Percentiles rank a stretch among this genome's conserved stretches.
Conservation (phyloP, 257 asterid species). For the Apocynum venetum region DNA sequence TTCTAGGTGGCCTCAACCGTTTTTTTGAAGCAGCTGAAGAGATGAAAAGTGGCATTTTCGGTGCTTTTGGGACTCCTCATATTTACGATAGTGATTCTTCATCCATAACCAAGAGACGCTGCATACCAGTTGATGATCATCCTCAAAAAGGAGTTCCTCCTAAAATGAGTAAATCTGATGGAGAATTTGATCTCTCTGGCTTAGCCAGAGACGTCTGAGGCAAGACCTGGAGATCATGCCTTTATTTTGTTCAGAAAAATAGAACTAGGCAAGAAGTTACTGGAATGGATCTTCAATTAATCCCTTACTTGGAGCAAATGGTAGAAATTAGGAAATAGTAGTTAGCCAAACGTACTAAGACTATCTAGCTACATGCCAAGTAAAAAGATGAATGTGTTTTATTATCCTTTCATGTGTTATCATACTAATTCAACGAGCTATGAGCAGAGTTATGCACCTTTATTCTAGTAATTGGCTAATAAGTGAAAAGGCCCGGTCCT, state of each 20-base stretch:
- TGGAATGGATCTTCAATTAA: not conserved
- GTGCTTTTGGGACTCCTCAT: constrained; percentile 35
- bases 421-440: not conserved
- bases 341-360: not conserved
- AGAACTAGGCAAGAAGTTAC: not conserved
- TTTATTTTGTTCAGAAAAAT: not conserved
- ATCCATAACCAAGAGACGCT: constrained; percentile 27
- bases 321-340: not conserved
- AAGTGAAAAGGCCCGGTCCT: too few species aligned
- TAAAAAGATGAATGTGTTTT: not conserved
- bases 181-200: constrained; percentile 61
- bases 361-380: not conserved
- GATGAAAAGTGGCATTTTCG: constrained; percentile 51
- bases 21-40: constrained; percentile 61
- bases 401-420: not conserved
- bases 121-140: constrained; percentile 35
- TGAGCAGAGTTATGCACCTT: not conserved
- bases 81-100: constrained; percentile 17
- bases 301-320: not conserved
- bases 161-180: constrained; percentile 29
- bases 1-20: constrained; percentile 39
- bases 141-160: constrained; percentile 37
- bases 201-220: constrained; percentile 58
- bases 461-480: not conserved
- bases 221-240: not conserved